Conservation (phyloP, 345 rosid genomes). For the Trapa incisa region DNA sequence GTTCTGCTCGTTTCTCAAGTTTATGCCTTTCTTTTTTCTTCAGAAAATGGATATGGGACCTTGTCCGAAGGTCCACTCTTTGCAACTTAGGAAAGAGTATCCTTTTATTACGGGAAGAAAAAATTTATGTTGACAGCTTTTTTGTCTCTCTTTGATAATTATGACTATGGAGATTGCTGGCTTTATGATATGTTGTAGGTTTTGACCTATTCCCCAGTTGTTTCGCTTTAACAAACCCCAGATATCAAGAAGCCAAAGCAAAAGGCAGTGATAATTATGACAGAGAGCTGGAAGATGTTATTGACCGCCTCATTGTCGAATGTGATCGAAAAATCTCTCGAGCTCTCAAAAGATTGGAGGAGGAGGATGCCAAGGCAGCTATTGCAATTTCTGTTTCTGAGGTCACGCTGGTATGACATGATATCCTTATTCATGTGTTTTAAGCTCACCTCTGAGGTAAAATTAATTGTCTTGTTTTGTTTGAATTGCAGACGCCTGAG, state of each 20-base stretch:
- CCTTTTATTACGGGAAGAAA: constrained; percentile 16
- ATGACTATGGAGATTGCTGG: neutral
- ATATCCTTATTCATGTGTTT: neutral
- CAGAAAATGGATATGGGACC: constrained; percentile 99
- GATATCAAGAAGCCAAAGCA: constrained; percentile 79
- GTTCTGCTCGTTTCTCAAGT: neutral
- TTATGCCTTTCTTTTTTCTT: neutral
- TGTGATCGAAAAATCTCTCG: constrained; percentile 93
- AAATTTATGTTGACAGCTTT: neutral
- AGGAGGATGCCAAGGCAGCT: constrained; percentile 99
- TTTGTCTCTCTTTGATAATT: neutral
- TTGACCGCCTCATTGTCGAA: constrained; percentile 89
- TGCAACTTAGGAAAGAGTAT: constrained; percentile 96
- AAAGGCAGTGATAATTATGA: constrained; percentile 83
- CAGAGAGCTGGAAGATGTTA: constrained; percentile 89
- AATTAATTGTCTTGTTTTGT: neutral
- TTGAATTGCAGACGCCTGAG: constrained; percentile 57
- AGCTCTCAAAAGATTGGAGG: constrained; percentile 96
- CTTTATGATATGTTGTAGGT: neutral
- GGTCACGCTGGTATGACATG: constrained; percentile 70
- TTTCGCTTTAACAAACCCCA: constrained; percentile 26
- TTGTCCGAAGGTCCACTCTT: constrained; percentile 95
- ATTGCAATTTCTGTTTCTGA: constrained; percentile 94
- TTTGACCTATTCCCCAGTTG: neutral
- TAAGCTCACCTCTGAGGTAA: constrained; percentile 1